Evolutionary conservation across 2,329 filamentous ascomycete genomes (phyloP), one percentile per base, ranked within the genome.

Genomic region (Alternaria postmessia): DNA sequence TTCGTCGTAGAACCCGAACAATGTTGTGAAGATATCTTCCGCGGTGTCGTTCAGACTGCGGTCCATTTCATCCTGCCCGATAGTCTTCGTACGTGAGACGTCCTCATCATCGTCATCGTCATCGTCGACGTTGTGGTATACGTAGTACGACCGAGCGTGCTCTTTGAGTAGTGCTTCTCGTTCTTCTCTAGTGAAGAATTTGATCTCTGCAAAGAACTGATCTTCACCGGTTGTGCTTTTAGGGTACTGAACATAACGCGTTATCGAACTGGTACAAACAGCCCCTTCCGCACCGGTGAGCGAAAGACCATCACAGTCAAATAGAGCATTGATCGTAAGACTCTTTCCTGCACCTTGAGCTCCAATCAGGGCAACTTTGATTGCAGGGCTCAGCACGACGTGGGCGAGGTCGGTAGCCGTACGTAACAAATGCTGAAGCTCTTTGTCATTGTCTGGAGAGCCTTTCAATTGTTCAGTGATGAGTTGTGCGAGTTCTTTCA

Each of bases 341-440:
- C 51, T 61, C 46, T 73, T 73, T 5, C 70, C 69, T 6, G 66
- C 63, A 2, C 65, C 69, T 59, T 73, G 70, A 3, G 65, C 55
- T n/a, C 69, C 70, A 20, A 68, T 41, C 1, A 71, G 56, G 14
- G 68, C 69, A 7, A 68, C 61, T 24, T 57, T 66, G 36, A 67
- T 32, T 52, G 7, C 28, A 11, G 5, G 34, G 24, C 24, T 26
- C 24, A 26, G 24, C 24, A 26, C 24, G 6, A 26, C 24, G 24
- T 26, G 24, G 24, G 24, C 7, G 7, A 26, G 24, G 24, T 26
- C 7, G 24, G 24, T 26, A 26, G 24, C 6, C 24, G 24, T 26
- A 26, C 24, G 24, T 26, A 26, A 26, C 6, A 26, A 7, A 26
- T 26, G 36, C 4, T 39, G 7, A 11, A 39, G 36, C 36, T 39